These are phyloP conservation scores for Pelargonium fulgidum DNA, from an alignment of 441 rosid species.

Conservation along the genomic window DNA sequence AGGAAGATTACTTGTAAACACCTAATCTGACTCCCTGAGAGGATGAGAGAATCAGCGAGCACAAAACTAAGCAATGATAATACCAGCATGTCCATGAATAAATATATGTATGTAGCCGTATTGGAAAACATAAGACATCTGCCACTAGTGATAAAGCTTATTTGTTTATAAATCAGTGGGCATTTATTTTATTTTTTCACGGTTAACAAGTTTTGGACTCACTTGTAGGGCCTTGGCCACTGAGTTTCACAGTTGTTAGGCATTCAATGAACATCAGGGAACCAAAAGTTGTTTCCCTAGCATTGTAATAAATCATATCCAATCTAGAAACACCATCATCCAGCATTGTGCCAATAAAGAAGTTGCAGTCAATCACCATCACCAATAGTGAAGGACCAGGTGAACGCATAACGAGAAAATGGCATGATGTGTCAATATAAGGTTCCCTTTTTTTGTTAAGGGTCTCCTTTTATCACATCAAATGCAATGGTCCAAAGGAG, in stretches of 20 bases:
- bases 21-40: too few species aligned
- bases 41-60: too few species aligned
- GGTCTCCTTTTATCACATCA: not conserved
- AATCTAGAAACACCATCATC: slow-evolving; percentile 1
- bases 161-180: not conserved
- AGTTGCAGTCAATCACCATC: not conserved
- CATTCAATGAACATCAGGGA: not conserved
- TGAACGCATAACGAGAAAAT: not conserved
- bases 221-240: not conserved
- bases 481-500: not conserved
- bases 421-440: not conserved
- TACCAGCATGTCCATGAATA: too few species aligned
- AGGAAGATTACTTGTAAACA: too few species aligned
- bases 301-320: not conserved
- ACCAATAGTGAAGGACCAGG: not conserved
- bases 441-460: not conserved
- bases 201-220: not conserved
- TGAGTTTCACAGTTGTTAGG: slow-evolving; percentile 1
- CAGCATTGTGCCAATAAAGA: not conserved
- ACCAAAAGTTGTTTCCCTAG: not conserved
- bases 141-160: not conserved
- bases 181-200: not conserved
- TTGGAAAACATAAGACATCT: not conserved
- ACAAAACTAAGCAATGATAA: too few species aligned
- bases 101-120: not conserved